Evolutionary conservation across 768 basidiomycete species (phyloP).

Genomic region (Mycena filopes): DNA sequence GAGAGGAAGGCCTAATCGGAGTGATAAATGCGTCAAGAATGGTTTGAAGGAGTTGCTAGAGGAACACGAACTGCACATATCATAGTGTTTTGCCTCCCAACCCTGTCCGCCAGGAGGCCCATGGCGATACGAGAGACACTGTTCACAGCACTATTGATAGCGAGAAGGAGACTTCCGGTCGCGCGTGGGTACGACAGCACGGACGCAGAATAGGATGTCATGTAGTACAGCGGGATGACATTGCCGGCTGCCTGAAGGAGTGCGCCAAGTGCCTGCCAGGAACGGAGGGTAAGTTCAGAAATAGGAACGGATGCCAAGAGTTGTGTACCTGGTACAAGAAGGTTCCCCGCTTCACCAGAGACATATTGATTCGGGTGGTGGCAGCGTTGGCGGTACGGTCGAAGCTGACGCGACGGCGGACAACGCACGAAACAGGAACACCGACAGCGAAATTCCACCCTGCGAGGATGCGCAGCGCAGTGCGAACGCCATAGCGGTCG

Average conservation of each 20-base stretch:
- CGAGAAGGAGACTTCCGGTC: constrained; percentile 51
- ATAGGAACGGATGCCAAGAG: background rate
- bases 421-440: constrained; percentile 48
- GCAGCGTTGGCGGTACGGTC: constrained; percentile 25
- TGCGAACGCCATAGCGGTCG: constrained; percentile 46
- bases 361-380: constrained; percentile 46
- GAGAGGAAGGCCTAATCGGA: constrained; percentile 50
- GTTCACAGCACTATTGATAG: constrained; percentile 56
- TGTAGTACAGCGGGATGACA: constrained; percentile 55
- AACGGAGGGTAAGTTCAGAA: background rate
- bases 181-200: constrained; percentile 50
- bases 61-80: constrained; percentile 45
- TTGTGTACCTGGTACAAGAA: constrained; percentile 51
- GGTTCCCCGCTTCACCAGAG: constrained; percentile 50
- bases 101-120: constrained; percentile 53
- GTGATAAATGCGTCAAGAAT: background rate
- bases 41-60: background rate
- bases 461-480: constrained; percentile 52
- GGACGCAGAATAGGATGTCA: constrained; percentile 53
- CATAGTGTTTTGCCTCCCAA: constrained; percentile 58
- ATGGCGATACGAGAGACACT: constrained; percentile 51
- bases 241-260: constrained; percentile 58
- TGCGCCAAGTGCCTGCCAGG: constrained; percentile 47
- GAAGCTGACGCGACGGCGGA: constrained; percentile 40
- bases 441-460: constrained; percentile 52